Evolutionary conservation across 352 stramenopile genomes (phyloP), one percentile per base, ranked within the genome.

Genomic region (Phytopythium aichiense): DNA sequence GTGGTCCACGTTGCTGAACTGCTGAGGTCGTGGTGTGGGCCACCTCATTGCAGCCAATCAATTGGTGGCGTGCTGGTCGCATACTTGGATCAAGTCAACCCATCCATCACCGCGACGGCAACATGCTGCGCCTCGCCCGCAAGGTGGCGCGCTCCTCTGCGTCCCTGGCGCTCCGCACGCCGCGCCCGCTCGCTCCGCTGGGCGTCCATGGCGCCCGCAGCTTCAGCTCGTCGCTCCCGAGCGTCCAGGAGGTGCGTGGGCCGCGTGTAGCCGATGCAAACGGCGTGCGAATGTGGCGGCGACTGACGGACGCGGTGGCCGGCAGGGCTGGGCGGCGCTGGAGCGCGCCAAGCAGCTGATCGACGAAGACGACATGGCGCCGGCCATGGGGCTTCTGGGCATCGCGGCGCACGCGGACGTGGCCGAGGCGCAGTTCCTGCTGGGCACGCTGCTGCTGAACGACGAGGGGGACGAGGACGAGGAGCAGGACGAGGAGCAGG

Each of bases 351-450:
- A 87, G 37, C 51, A 80, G 50, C 65, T 84, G 38, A 78, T 92
- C 37, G 74, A 91, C 45, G 56, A 61, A 0, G 71, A 91, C 55
- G 69, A 91, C 16, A 55, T 89, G 42, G 66, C 66, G 25, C 55
- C 78, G 31, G 81, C 78, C 30, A 91, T 93, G 79, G 80, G 76
- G 4, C 74, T 67, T 35, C 61, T 93, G 30, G 75, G 73, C 48
- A 74, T 84, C 48, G 84, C 81, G 35, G 84, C 84, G 18, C 69
- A 84, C 60, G 67, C 76, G n/a, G 77, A 89, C 35, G 74, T 89
- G 37, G 68, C 66, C 0, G 81, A 93, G n/a, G 84, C 81, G 28
- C 84, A 93, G 65, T 93, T 91, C 61, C 50, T 91, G 31, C 73
- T 93, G 31, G 84, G 78, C 28, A 81, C 75, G 20, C 66, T 91